phyloP scores from a whole-genome alignment of 2,329 filamentous ascomycete genomes.

The Ascochyta koolunga region DNA sequence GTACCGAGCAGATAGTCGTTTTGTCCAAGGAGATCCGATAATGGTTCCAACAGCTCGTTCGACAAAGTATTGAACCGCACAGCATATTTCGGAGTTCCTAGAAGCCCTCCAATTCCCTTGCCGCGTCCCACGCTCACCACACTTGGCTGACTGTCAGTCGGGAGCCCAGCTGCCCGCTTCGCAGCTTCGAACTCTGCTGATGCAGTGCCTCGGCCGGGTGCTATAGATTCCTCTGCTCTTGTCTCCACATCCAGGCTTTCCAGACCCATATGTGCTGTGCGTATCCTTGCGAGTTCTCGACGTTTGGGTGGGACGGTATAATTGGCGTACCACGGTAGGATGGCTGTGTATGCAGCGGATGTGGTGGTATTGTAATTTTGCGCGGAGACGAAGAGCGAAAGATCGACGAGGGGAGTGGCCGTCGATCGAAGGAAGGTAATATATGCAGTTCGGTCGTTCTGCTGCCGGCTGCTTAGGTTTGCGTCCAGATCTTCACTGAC shows the following conservation, averaged over 20 bases:
- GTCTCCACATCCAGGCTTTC: slow-evolving; percentile 54
- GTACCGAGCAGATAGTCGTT: slow-evolving; percentile 63
- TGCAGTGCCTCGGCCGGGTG: slow-evolving; percentile 38
- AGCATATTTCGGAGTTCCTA: slow-evolving; percentile 71
- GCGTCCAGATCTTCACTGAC: slow-evolving; percentile 38
- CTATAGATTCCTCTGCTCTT: slow-evolving; percentile 43
- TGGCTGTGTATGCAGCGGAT: slow-evolving; percentile 76
- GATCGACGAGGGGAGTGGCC: slow-evolving; percentile 78
- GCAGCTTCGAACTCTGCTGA: slow-evolving; percentile 46
- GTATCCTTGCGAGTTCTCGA: slow-evolving; percentile 70
- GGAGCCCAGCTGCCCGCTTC: slow-evolving; percentile 45
- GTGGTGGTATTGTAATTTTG: slow-evolving; percentile 83
- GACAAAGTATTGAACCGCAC: slow-evolving; percentile 77
- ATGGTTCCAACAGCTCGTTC: slow-evolving; percentile 70
- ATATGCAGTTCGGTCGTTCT: slow-evolving; percentile 53
- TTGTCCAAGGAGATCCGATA: slow-evolving; percentile 66
- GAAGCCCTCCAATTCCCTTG: slow-evolving; percentile 64
- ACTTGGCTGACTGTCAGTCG: slow-evolving; percentile 40
- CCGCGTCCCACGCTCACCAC: slow-evolving; percentile 60
- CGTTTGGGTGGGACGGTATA: slow-evolving; percentile 81
- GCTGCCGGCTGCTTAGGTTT: slow-evolving; percentile 37
- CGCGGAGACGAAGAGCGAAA: slow-evolving; percentile 87
- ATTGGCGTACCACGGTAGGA: slow-evolving; percentile 85
- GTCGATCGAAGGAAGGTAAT: slow-evolving; percentile 75
- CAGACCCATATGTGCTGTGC: slow-evolving; percentile 63